Evolutionary conservation across 2,329 filamentous ascomycete species (phyloP).

Genomic region (Aspergillus sp.): DNA sequence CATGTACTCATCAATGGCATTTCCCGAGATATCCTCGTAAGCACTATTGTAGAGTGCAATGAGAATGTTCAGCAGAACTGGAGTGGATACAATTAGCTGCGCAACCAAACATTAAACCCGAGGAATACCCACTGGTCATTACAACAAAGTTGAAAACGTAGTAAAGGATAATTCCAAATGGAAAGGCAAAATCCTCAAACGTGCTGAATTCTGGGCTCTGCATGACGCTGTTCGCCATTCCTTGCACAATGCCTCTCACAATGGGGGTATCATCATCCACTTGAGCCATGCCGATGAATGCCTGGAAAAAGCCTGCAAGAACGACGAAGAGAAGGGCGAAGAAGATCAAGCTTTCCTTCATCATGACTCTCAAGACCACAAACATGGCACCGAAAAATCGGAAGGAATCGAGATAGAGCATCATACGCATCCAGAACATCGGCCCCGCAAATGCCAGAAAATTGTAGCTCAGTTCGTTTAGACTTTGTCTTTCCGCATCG

Average conservation of each 20-base stretch:
- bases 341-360: conserved; percentile 93
- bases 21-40: conserved; percentile 90
- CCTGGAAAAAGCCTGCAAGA: conserved; percentile 78
- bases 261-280: conserved; percentile 67
- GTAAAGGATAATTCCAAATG: conserved; percentile 92
- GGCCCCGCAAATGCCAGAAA: conserved; percentile 90
- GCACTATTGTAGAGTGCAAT: conserved; percentile 97
- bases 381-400: conserved; percentile 98
- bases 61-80: conserved; percentile 85
- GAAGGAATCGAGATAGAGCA: conserved; percentile 90
- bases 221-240: conserved; percentile 84
- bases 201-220: conserved; percentile 85
- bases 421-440: conserved; percentile 92
- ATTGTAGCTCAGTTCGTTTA: conserved; percentile 86
- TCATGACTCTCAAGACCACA: conserved; percentile 92
- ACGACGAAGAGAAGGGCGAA: conserved; percentile 87
- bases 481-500: conserved; percentile 57
- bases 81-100: conserved; percentile 12
- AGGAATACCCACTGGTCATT: conserved; percentile 64
- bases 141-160: conserved; percentile 98
- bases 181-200: conserved; percentile 87
- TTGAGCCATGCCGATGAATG: conserved; percentile 87
- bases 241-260: conserved; percentile 49
- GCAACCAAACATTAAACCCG: neutral
- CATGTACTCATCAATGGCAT: conserved; percentile 93